Percentiles rank a stretch among this genome's conserved stretches.
Evolutionary conservation across 371 early-diverging fungal species (phyloP).

Genomic region (Coemansia sp.): DNA sequence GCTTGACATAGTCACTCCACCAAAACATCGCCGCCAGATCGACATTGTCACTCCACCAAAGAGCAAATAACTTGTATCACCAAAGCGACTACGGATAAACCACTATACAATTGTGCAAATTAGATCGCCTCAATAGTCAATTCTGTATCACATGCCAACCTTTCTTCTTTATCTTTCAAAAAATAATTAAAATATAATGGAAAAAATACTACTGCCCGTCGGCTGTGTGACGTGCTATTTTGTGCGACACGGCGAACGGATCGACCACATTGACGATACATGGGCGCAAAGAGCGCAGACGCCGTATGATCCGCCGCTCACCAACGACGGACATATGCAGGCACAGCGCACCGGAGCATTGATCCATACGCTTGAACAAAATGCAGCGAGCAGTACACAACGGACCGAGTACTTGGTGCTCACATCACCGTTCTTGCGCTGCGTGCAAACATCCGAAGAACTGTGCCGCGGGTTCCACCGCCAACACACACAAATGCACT

Average conservation of each 20-base stretch:
- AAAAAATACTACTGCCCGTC: slow-evolving; percentile 9
- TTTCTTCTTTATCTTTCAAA: neutral
- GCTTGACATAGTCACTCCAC: neutral
- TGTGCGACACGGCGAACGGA: slow-evolving; percentile 60
- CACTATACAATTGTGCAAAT: too few relatives aligned
- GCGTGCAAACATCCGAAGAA: slow-evolving; percentile 35
- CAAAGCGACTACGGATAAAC: too few relatives aligned
- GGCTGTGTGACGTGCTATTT: slow-evolving; percentile 47
- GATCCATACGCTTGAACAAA: slow-evolving; percentile 25
- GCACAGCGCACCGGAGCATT: slow-evolving; percentile 51
- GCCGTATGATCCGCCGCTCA: slow-evolving; percentile 60
- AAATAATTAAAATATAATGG: neutral
- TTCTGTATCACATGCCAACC: too few relatives aligned
- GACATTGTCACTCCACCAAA: too few relatives aligned
- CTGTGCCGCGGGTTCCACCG: slow-evolving; percentile 22
- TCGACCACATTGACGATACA: slow-evolving; percentile 55
- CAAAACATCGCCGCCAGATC: too few relatives aligned
- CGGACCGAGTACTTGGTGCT: slow-evolving; percentile 27
- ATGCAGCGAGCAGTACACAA: neutral
- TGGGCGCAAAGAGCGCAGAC: slow-evolving; percentile 52
- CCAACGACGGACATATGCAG: slow-evolving; percentile 53
- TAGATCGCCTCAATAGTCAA: too few relatives aligned
- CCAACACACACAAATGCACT: neutral
- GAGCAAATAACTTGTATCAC: too few relatives aligned
- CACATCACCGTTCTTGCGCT: slow-evolving; percentile 47